Base-by-base conservation (phyloP, 1,139 yeast species). In the Hansenula lynferdii region DNA sequence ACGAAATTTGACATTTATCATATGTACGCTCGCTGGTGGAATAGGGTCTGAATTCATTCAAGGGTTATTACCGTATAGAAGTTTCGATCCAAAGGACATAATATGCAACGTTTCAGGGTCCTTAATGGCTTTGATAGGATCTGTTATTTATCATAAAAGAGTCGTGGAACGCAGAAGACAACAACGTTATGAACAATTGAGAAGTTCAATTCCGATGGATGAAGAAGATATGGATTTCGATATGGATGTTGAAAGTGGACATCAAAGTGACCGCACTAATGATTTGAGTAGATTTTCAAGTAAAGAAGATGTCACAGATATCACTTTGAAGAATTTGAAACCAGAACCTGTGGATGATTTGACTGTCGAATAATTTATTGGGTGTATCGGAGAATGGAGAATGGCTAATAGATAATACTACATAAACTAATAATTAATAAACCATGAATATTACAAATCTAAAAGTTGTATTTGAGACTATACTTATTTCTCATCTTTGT, bases 41-140 rank as follows among this genome's bases (percentile, higher is more conserved):
- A 54, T 76, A 4, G 58, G 64, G 2, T 79, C 78, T 62, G 85
- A 79, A 50, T 58, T 72, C 29, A 42, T 69, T 2, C 83, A 77
- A 47, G 51, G 54, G 22, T 16, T 67, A 3, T 53, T 77, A 9
- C 74, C 81, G 0, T 45, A 48, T 1, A 51, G 85, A 42, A 58
- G 60, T 1, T 77, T 77, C 55, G 85, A 78, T 48, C 40, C 54
- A 2, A 42, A 49, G 37, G 85, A 78, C 50, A 76, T 77, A 17
- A 37, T 58, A 3, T 62, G 53, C 42, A 77, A 78, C 49, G 44
- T 72, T 0, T 5, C 42, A 3, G 69, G 69, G 0, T 56, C 62
- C 10, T 14, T 39, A 3, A 11, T 46, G 5, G 67, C 56, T 0
- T 19, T 53, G 8, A 34, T 36, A 1, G 8, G 43, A 4, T 46